Evolutionary conservation across 306 rosid species (phyloP), one percentile per base, ranked within the genome.

Genomic region (Pyrus betulifolia): DNA sequence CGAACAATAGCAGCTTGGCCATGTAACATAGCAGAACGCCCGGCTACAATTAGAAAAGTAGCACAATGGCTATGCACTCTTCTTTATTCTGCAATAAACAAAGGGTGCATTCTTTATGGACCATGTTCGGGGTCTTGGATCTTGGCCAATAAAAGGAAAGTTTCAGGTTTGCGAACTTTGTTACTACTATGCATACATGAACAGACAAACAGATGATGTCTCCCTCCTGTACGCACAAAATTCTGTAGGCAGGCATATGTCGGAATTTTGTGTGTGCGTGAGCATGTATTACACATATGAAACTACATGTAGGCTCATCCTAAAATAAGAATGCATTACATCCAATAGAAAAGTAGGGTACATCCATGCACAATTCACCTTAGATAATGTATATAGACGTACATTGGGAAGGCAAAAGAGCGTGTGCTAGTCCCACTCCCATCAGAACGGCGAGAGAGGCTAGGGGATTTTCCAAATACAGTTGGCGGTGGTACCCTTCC

Each of bases 331-430:
- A 51, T 54, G 62, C 45, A 30, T 44, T 64, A 28, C 67, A 60
- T 55, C 67, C 45, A 76, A 45, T 35, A 60, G 75, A 64, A 25
- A 67, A 38, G 19, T 23, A 38, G 40, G 7, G 67, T 30, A 54
- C 33, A 62, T 62, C 25, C 31, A 58, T 28, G 28, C 77, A 76
- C 27, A 38, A 14, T 22, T 73, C 67, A 58, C 46, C 40, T 69
- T 59, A 60, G 35, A 27, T 19, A 31, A 74, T 5, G 46, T 67
- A 78, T 69, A 66, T 62, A 25, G 82, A 81, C 97, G 86, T 79
- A 95, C 98, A 82, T 60, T 75, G 93, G 91, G 57, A 84, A 84
- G 76, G 90, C 84, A 74, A 80, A 86, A 72, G 96, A 78, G 28
- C 27, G 62, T 2, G 33, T 9, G 55, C 80, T 82, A 62, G 60